phyloP scores from a whole-genome alignment of 495 filamentous ascomycete species.

The Lindgomyces ingoldianus region DNA sequence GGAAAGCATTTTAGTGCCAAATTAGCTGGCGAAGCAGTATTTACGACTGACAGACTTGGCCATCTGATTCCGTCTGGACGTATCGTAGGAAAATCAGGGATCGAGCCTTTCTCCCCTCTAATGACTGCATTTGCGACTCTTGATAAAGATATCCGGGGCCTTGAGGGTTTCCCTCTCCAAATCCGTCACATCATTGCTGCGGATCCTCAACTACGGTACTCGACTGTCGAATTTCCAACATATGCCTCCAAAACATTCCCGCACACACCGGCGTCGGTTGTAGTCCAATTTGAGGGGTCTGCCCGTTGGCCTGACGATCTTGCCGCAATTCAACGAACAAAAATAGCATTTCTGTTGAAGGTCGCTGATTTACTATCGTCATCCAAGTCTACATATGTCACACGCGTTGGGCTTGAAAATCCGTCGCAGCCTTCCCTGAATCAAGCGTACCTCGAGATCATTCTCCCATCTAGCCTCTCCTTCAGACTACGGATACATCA shows the following conservation, averaged over 20 bases:
- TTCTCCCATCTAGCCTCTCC: conserved; percentile 65
- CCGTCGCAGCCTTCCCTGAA: conserved; percentile 66
- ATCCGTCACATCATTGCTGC: conserved; percentile 75
- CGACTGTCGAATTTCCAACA: conserved; percentile 59
- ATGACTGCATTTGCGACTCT: conserved; percentile 67
- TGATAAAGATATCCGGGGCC: conserved; percentile 67
- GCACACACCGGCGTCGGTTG: conserved; percentile 60
- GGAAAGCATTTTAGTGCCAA: conserved; percentile 60
- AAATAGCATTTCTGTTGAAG: conserved; percentile 85
- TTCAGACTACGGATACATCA: conserved; percentile 73
- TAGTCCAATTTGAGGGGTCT: conserved; percentile 91
- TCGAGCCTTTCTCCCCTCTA: conserved; percentile 56
- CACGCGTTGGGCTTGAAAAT: conserved; percentile 80
- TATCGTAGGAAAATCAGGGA: conserved; percentile 40
- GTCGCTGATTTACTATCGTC: conserved; percentile 68
- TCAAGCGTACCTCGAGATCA: conserved; percentile 77
- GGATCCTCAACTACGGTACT: conserved; percentile 69
- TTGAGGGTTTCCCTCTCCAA: conserved; percentile 79
- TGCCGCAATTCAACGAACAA: conserved; percentile 85
- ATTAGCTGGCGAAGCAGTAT: conserved; percentile 54
- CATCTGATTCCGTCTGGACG: conserved; percentile 51
- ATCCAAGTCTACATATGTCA: conserved; percentile 54
- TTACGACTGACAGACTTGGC: conserved; percentile 64
- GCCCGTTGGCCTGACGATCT: conserved; percentile 91
- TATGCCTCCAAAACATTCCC: conserved; percentile 38